Evolutionary conservation across 176 grass and related monocot species (phyloP).

Genomic region (Triticum aestivum): DNA sequence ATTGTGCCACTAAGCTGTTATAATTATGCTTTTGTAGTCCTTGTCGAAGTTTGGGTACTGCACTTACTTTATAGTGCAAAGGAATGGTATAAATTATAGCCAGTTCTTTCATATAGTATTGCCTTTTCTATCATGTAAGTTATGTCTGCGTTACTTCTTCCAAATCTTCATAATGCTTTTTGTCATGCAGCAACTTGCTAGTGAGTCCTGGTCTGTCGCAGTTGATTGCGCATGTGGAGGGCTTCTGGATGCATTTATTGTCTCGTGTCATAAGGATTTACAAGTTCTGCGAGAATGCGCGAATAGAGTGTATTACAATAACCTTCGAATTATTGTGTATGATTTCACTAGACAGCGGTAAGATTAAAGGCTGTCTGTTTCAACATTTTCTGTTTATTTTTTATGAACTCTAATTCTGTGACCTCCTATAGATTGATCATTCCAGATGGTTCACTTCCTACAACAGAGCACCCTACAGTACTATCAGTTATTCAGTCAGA

Average conservation of each 20-base stretch:
- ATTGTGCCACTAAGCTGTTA: neutral
- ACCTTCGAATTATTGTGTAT: slow-evolving; percentile 82
- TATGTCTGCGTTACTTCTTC: neutral
- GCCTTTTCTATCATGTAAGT: neutral
- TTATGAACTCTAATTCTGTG: slow-evolving; percentile 27
- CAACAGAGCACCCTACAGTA: slow-evolving; percentile 62
- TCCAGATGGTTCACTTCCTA: slow-evolving; percentile 57
- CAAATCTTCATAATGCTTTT: slow-evolving; percentile 11
- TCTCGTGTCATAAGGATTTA: slow-evolving; percentile 74
- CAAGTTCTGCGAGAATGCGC: slow-evolving; percentile 72
- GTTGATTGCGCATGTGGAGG: slow-evolving; percentile 69
- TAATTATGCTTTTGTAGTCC: neutral
- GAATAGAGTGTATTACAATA: slow-evolving; percentile 59
- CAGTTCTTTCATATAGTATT: slow-evolving; percentile 3
- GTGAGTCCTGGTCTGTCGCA: slow-evolving; percentile 75
- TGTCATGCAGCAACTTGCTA: slow-evolving; percentile 60
- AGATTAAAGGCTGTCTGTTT: slow-evolving; percentile 19
- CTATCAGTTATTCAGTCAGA: slow-evolving; percentile 68
- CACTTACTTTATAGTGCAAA: neutral
- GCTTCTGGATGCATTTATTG: slow-evolving; percentile 85
- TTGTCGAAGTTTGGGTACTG: neutral
- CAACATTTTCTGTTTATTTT: neutral
- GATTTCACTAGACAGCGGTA: slow-evolving; percentile 68
- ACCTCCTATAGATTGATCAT: slow-evolving; percentile 53
- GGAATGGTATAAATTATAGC: neutral